phyloP scores from a whole-genome alignment of 306 rosid genomes.

The Cucurbita argyrosperma region DNA sequence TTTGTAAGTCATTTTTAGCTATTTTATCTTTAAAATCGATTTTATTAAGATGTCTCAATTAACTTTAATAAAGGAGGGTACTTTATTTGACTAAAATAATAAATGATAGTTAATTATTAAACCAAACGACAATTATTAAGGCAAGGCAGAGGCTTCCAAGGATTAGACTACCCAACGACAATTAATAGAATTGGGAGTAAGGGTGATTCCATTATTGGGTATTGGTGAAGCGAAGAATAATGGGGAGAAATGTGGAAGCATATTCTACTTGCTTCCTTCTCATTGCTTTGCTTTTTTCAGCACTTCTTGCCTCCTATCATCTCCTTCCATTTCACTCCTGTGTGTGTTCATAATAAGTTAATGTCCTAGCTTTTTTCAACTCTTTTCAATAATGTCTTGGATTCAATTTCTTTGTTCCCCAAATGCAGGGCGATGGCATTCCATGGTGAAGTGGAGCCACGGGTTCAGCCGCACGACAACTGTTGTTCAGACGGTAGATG shows the following conservation, averaged over 20 bases:
- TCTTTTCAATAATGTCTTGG: not conserved
- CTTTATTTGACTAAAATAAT: too few species aligned
- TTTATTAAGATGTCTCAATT: too few species aligned
- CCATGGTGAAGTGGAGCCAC: not conserved
- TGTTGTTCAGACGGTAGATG: not conserved
- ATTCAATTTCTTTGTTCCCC: not conserved
- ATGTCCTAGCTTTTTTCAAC: too few species aligned
- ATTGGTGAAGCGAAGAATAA: not conserved
- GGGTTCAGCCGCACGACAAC: not conserved
- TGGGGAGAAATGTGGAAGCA: constrained; percentile 8
- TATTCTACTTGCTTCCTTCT: not conserved
- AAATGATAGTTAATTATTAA: too few species aligned
- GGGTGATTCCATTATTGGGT: not conserved
- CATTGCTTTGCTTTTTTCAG: constrained; percentile 6
- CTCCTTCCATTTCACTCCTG: not conserved
- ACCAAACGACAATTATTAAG: not conserved
- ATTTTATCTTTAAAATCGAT: too few species aligned
- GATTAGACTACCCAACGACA: not conserved
- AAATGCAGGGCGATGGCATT: constrained; percentile 9
- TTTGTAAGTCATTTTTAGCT: too few species aligned
- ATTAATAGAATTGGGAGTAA: not conserved
- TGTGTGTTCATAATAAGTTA: not conserved
- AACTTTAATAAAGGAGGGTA: too few species aligned
- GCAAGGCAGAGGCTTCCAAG: not conserved
- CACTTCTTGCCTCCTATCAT: not conserved